phyloP scores from a whole-genome alignment of 148 eudicot species.

The Cornus controversa region DNA sequence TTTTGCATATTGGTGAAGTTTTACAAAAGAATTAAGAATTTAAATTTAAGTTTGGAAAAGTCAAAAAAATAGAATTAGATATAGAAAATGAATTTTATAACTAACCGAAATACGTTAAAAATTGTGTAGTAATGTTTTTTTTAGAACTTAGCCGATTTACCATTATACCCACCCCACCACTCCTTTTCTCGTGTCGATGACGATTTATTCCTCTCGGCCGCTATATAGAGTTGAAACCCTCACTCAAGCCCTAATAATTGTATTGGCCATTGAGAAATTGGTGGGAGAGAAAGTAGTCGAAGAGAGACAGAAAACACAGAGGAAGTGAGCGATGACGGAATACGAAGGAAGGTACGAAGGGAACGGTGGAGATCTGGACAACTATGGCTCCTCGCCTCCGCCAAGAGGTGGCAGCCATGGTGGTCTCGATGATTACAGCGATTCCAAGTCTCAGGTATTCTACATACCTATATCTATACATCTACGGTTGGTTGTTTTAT shows the following conservation, averaged over 20 bases:
- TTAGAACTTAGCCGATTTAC: conserved; percentile 18
- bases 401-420: conserved; percentile 28
- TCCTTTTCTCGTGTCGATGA: neutral
- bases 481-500: neutral
- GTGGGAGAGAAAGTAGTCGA: conserved; percentile 12
- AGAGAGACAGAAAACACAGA: neutral
- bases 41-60: too few species aligned
- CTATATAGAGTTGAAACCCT: neutral
- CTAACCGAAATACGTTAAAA: too few species aligned
- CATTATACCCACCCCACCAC: neutral
- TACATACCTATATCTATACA: neutral
- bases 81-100: too few species aligned
- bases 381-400: conserved; percentile 40
- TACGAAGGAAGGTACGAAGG: conserved; percentile 48
- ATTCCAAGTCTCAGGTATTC: conserved; percentile 48
- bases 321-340: conserved; percentile 38
- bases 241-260: neutral
- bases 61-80: too few species aligned
- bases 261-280: neutral
- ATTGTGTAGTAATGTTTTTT: too few species aligned
- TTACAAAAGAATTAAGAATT: too few species aligned
- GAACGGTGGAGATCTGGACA: conserved; percentile 45
- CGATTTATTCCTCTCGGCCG: neutral
- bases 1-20: too few species aligned
- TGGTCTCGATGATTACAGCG: conserved; percentile 39